Evolutionary conservation across 1,284 basidiomycete species (phyloP).

Genomic region (Cryptococcus deneoformans): DNA sequence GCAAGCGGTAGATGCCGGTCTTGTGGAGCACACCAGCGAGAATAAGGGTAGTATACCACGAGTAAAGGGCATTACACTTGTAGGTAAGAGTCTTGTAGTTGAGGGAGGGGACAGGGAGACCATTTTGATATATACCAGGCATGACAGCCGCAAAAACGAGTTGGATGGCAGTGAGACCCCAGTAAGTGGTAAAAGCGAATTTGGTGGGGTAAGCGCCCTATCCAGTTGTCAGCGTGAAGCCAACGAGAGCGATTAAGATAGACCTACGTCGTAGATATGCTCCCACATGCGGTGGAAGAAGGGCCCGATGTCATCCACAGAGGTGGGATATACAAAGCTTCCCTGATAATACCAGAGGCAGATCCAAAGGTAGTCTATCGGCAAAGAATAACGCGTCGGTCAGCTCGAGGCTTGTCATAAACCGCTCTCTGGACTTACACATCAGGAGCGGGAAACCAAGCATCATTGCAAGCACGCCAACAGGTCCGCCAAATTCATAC

Average conservation of each 20-base stretch:
- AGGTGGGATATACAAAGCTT: constrained; percentile 69
- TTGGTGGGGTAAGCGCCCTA: constrained; percentile 88
- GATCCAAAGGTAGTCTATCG: constrained; percentile 99
- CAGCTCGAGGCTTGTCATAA: neutral
- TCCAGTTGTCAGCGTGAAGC: neutral
- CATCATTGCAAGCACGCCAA: constrained; percentile 92
- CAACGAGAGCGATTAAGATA: neutral
- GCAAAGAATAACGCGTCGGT: neutral
- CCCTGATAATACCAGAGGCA: constrained; percentile 97
- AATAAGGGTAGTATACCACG: constrained; percentile 80
- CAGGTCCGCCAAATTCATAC: constrained; percentile 95
- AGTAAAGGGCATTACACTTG: constrained; percentile 92
- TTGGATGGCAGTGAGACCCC: constrained; percentile 84
- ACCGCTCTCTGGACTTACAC: constrained; percentile 37
- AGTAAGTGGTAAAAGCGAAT: constrained; percentile 86
- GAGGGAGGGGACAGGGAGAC: constrained; percentile 83
- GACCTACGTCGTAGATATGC: constrained; percentile 70
- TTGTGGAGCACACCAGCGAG: constrained; percentile 76
- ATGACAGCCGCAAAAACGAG: constrained; percentile 85
- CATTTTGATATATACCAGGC: constrained; percentile 80
- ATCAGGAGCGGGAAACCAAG: constrained; percentile 70
- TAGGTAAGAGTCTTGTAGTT: constrained; percentile 90
- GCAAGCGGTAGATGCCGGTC: constrained; percentile 81
- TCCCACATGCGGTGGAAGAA: constrained; percentile 80
- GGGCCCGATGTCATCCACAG: constrained; percentile 69